Conservation (phyloP, 257 asterid species). For the Coffea eugenioides region DNA sequence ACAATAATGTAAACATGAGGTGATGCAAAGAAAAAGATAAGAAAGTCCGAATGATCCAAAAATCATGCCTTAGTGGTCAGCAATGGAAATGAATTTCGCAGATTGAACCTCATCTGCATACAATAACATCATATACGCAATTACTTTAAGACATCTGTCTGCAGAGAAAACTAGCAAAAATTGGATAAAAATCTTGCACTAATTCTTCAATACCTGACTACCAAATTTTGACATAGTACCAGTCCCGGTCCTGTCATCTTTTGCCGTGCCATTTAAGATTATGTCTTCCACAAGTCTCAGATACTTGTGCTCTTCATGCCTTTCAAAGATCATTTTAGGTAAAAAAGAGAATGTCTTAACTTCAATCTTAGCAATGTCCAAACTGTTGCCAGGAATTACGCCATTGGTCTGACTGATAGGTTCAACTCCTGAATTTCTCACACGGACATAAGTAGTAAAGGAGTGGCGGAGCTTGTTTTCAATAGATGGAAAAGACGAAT, state of each 20-base stretch:
- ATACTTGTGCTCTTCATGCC: slow-evolving; percentile 83
- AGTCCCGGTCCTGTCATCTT: slow-evolving; percentile 91
- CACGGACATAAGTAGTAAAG: slow-evolving; percentile 72
- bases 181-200: not conserved
- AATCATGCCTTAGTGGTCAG: slow-evolving; percentile 78
- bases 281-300: slow-evolving; percentile 83
- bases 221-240: slow-evolving; percentile 95
- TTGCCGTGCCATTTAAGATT: slow-evolving; percentile 61
- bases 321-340: slow-evolving; percentile 72
- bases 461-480: slow-evolving; percentile 60
- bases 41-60: not conserved
- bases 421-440: slow-evolving; percentile 31
- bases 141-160: not conserved
- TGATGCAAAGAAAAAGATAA: not conserved
- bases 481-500: slow-evolving; percentile 58
- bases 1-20: not conserved
- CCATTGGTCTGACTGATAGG: slow-evolving; percentile 18
- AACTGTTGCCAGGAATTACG: slow-evolving; percentile 19
- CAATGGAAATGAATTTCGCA: slow-evolving; percentile 88
- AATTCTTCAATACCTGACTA: slow-evolving; percentile 63
- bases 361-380: slow-evolving; percentile 36
- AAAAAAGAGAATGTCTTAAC: slow-evolving; percentile 53
- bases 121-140: not conserved
- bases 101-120: slow-evolving; percentile 81
- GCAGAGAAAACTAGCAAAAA: not conserved